Evolutionary conservation across 2,329 filamentous ascomycete species (phyloP).

Genomic region (Penicillium sclerotigenum): DNA sequence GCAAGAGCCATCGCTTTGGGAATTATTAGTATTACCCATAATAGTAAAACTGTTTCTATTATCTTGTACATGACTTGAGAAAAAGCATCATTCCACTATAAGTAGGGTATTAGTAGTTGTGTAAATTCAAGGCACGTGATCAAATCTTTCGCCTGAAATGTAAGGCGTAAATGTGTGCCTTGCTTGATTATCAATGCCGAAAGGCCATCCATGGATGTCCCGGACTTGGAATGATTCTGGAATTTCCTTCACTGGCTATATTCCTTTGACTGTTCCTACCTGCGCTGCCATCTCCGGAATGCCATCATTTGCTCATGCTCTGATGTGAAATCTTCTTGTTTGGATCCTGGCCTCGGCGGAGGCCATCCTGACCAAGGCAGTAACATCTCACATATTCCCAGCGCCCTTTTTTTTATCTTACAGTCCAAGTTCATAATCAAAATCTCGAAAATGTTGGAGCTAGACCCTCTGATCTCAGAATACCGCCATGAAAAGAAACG

Average conservation of each 20-base stretch:
- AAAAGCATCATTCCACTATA: background rate
- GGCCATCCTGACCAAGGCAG: conserved; percentile 2
- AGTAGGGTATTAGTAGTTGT: no score
- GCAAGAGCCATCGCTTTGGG: background rate
- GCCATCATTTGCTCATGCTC: background rate
- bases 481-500: conserved; percentile 54
- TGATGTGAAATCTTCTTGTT: background rate
- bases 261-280: background rate
- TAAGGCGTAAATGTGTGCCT: background rate
- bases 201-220: background rate
- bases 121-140: background rate
- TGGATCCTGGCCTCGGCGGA: background rate
- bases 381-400: background rate
- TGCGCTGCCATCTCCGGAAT: background rate
- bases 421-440: background rate
- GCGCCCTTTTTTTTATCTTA: background rate
- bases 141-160: fast-evolving
- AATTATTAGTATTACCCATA: background rate
- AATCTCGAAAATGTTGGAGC: conserved; percentile 39
- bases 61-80: background rate
- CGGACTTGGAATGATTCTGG: background rate
- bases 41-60: fast-evolving
- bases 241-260: background rate
- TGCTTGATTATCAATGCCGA: conserved; percentile 14
- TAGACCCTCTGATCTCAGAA: conserved; percentile 49